phyloP scores from a whole-genome alignment of 768 basidiomycete genomes.

The Crepidotus variabilis region DNA sequence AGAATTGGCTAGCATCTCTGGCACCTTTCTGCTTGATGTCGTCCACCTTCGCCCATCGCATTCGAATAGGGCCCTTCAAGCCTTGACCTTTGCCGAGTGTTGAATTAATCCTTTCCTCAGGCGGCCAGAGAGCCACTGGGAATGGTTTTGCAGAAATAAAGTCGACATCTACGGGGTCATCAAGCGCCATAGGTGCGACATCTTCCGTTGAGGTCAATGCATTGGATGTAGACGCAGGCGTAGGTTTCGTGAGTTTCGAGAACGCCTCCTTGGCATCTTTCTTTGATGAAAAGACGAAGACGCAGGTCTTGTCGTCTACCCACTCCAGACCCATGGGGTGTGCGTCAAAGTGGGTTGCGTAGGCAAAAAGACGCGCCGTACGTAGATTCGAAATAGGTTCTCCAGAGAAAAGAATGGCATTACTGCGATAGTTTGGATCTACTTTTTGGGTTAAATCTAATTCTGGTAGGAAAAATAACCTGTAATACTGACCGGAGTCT shows the following conservation, averaged over 20 bases:
- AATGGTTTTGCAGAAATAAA: constrained; percentile 64
- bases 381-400: constrained; percentile 71
- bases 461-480: background rate
- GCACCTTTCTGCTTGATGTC: constrained; percentile 82
- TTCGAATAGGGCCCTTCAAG: constrained; percentile 58
- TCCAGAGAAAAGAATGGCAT: constrained; percentile 74
- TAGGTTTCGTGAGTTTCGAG: constrained; percentile 44
- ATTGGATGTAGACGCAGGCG: constrained; percentile 16
- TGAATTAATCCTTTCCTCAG: constrained; percentile 71
- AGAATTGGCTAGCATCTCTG: constrained; percentile 70
- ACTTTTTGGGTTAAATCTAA: background rate
- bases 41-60: constrained; percentile 71
- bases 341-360: constrained; percentile 74
- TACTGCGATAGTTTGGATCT: constrained; percentile 36
- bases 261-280: constrained; percentile 49
- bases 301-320: constrained; percentile 81
- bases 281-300: constrained; percentile 67
- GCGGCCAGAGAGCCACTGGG: constrained; percentile 73
- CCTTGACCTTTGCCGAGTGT: constrained; percentile 70
- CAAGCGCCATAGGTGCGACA: constrained; percentile 18
- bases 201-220: background rate
- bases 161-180: constrained; percentile 54
- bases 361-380: constrained; percentile 76
- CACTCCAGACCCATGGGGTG: constrained; percentile 78
- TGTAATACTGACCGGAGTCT: constrained; percentile 27